phyloP scores from a whole-genome alignment of 73 alveolate species.

The Diophrys appendiculata region DNA sequence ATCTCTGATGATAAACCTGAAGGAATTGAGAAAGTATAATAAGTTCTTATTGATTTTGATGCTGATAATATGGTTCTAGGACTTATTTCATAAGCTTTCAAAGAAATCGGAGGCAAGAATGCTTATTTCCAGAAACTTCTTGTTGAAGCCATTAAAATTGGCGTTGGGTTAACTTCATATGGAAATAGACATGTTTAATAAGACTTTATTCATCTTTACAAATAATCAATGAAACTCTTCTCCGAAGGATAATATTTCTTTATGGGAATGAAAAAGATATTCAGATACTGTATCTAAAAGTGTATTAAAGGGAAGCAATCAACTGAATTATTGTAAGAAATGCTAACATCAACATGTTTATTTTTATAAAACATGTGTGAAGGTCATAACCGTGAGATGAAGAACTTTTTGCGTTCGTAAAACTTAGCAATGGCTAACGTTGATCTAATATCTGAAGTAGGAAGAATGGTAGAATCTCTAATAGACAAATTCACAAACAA shows the following conservation, averaged over 20 bases:
- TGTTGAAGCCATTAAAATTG: not conserved
- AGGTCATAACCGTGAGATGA: constrained; percentile 8
- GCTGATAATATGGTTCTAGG: constrained; percentile 12
- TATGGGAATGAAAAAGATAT: constrained; percentile 2
- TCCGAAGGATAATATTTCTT: constrained; percentile 4
- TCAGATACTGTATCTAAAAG: not conserved
- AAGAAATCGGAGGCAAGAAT: constrained; percentile 3
- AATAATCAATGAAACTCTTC: not conserved
- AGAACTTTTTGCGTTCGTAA: not conserved
- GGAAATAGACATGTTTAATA: constrained; percentile 1
- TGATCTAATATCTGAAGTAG: constrained; percentile 1
- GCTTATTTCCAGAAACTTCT: not conserved
- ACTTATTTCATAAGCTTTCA: not conserved
- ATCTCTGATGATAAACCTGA: constrained; percentile 6
- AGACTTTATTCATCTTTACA: not conserved
- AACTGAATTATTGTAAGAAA: not conserved
- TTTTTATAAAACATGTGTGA: constrained; percentile 7
- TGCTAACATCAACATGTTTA: not conserved
- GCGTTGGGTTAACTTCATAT: not conserved
- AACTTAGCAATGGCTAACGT: constrained; percentile 5
- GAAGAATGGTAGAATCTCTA: not conserved
- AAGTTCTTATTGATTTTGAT: not conserved
- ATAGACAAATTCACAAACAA: constrained; percentile 1
- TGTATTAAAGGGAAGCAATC: not conserved
- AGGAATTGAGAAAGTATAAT: not conserved